Percentiles rank a stretch among this genome's conserved stretches.
Evolutionary conservation across 2,329 filamentous ascomycete genomes (phyloP).

Genomic region (Ramularia collo-cygni): DNA sequence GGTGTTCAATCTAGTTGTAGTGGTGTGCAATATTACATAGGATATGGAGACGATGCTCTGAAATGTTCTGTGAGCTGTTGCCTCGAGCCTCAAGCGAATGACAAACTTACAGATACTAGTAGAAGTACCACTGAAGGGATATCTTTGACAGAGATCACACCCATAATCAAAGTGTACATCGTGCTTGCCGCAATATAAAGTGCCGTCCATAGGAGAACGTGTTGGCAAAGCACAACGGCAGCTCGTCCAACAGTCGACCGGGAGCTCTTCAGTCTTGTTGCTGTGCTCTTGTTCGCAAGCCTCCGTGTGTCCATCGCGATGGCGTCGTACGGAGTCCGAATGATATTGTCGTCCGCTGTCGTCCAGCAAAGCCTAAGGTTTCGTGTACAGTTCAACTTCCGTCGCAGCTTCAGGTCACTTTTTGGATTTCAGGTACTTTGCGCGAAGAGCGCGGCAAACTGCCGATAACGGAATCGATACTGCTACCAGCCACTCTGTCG

Average conservation of each 20-base stretch:
- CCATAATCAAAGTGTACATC: constrained; percentile 17
- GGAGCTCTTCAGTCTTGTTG: too few relatives aligned
- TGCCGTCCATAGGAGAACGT: constrained; percentile 21
- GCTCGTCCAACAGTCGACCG: constrained; percentile 7
- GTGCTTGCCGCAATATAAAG: constrained; percentile 22
- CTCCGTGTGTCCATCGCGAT: too few relatives aligned
- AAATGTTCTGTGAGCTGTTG: constrained; percentile 2
- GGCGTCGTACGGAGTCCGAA: too few relatives aligned
- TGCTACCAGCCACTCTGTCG: too few relatives aligned
- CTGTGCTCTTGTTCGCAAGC: too few relatives aligned
- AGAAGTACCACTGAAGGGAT: constrained; percentile 20
- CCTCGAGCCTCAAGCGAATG: neutral
- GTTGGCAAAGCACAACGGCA: constrained; percentile 20
- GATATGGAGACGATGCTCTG: constrained; percentile 16
- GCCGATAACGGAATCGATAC: too few relatives aligned
- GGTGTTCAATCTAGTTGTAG: constrained; percentile 12
- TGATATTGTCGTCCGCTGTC: too few relatives aligned
- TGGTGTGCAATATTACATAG: constrained; percentile 17
- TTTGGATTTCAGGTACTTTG: too few relatives aligned
- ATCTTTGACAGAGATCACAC: constrained; percentile 11
- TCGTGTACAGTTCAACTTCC: too few relatives aligned
- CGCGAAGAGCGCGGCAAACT: too few relatives aligned
- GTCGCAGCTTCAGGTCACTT: too few relatives aligned
- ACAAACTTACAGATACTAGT: constrained; percentile 12
- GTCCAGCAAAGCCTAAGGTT: too few relatives aligned